phyloP scores from a whole-genome alignment of 1,284 basidiomycete species.

The Naganishia albida region DNA sequence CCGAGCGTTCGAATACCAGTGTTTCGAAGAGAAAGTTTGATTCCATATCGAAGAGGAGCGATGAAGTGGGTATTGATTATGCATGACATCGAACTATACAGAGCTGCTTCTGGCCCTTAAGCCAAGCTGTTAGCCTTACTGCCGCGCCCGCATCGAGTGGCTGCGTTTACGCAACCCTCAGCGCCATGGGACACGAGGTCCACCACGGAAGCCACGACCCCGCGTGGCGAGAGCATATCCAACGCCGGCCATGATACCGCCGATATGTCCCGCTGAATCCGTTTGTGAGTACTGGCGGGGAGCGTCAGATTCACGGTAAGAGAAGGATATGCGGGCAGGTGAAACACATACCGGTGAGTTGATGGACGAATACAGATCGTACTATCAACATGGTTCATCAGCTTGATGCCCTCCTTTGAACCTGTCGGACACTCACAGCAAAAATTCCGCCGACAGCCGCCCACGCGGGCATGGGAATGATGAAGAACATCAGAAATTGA shows the following conservation, averaged over 20 bases:
- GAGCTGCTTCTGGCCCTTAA: too few species aligned
- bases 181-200: slow-evolving; percentile 21
- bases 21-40: too few species aligned
- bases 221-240: slow-evolving; percentile 57
- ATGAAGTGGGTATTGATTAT: too few species aligned
- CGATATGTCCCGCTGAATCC: slow-evolving; percentile 77
- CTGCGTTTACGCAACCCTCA: neutral
- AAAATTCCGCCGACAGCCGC: slow-evolving; percentile 72
- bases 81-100: too few species aligned
- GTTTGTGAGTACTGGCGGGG: slow-evolving; percentile 55
- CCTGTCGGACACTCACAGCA: slow-evolving; percentile 52
- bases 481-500: slow-evolving; percentile 74
- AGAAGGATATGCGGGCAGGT: neutral
- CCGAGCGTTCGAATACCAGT: too few species aligned
- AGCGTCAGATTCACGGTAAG: slow-evolving; percentile 26
- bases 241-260: slow-evolving; percentile 70
- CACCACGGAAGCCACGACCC: slow-evolving; percentile 30
- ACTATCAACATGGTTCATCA: slow-evolving; percentile 48
- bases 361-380: slow-evolving; percentile 62
- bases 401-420: too few species aligned
- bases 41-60: too few species aligned
- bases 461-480: slow-evolving; percentile 84
- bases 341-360: slow-evolving; percentile 54
- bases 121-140: too few species aligned
- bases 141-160: too few species aligned